Percentiles rank a stretch among this genome's conserved stretches.
Conservation (phyloP, 148 eudicot genomes). For the Nepenthes mirabilis region DNA sequence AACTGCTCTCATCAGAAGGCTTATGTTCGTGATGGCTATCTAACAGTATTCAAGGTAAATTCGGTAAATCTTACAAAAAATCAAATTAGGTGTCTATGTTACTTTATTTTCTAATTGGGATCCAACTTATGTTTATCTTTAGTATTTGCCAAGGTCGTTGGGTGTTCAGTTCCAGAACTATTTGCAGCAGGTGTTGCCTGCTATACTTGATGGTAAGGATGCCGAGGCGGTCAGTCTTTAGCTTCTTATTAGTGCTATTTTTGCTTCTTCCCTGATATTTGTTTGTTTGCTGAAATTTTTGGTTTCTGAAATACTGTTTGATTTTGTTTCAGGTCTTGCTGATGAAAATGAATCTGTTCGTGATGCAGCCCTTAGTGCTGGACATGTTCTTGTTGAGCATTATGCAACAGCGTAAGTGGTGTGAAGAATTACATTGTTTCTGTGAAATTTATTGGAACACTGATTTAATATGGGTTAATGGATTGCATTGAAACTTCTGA, state of each 20-base stretch:
- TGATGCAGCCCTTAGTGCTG: constrained; percentile 95
- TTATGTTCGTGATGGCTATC: constrained; percentile 85
- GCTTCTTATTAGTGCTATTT: background rate
- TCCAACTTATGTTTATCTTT: constrained; percentile 16
- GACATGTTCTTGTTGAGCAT: constrained; percentile 96
- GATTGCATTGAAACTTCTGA: too few species aligned
- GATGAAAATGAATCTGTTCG: constrained; percentile 99
- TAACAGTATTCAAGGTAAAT: constrained; percentile 80
- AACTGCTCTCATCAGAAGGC: constrained; percentile 95
- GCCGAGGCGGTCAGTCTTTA: background rate
- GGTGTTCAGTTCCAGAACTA: constrained; percentile 94
- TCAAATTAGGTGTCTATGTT: background rate
- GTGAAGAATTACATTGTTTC: background rate
- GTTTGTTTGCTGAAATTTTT: background rate
- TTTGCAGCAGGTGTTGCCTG: constrained; percentile 85
- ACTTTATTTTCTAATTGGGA: background rate
- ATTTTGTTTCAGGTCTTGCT: constrained; percentile 58
- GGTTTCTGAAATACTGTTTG: background rate
- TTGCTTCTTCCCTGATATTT: background rate
- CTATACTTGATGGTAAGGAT: constrained; percentile 86
- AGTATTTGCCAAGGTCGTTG: constrained; percentile 89
- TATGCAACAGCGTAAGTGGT: constrained; percentile 80
- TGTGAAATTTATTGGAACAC: too few species aligned
- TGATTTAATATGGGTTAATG: too few species aligned
- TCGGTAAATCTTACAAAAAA: background rate